A percentile compares a stretch with the other conserved stretches of the same genome.
Conservation (phyloP, 176 grass and related monocot genomes). For the Bothriochloa decipiens region DNA sequence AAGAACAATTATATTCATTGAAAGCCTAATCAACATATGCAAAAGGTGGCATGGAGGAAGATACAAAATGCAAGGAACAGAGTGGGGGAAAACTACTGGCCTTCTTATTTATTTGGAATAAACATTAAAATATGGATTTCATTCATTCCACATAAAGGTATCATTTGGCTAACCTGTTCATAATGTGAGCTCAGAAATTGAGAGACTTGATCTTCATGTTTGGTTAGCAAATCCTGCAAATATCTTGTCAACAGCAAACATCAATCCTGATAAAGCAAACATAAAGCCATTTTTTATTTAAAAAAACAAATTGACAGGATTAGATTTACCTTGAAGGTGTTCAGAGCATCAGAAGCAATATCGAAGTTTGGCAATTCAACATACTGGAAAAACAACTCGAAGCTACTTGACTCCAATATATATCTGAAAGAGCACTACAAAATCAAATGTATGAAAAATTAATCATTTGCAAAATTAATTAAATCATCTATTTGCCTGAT, state of each 20-base stretch:
- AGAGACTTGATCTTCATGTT: conserved; percentile 81
- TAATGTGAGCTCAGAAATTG: conserved; percentile 80
- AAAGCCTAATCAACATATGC: neutral
- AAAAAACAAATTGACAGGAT: conserved; percentile 26
- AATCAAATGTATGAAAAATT: conserved; percentile 82
- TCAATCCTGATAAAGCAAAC: conserved; percentile 14
- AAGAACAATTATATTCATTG: neutral
- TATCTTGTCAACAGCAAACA: conserved; percentile 45
- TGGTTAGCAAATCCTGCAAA: conserved; percentile 96
- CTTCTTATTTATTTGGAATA: conserved; percentile 23
- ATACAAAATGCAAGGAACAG: neutral
- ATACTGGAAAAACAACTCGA: conserved; percentile 97
- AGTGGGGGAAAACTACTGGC: neutral
- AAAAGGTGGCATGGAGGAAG: neutral
- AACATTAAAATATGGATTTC: neutral
- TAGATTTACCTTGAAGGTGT: conserved; percentile 92
- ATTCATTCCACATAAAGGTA: conserved; percentile 27
- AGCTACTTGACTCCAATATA: conserved; percentile 94
- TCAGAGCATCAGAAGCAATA: conserved; percentile 99
- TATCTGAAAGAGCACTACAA: conserved; percentile 99
- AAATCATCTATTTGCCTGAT: neutral
- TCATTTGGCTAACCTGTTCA: conserved; percentile 60
- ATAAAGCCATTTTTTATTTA: conserved; percentile 15
- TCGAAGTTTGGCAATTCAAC: conserved; percentile 98
- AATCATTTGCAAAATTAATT: conserved; percentile 48